phyloP scores from a whole-genome alignment of 2,329 filamentous ascomycete genomes.

The Microthyrium microscopicum region DNA sequence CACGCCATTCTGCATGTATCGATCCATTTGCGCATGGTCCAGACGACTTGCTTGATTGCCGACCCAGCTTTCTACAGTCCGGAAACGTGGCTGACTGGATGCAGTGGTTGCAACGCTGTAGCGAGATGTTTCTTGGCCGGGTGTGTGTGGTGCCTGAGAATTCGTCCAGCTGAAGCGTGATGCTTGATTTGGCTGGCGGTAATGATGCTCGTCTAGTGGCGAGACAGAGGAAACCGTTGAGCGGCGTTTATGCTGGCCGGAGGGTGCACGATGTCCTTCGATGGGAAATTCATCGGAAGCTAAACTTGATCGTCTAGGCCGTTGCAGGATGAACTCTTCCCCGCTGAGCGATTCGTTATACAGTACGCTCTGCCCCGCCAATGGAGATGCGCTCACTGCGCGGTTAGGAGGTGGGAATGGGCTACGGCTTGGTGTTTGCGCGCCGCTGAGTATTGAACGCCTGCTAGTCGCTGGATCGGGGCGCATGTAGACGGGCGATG shows the following conservation, averaged over 20 bases:
- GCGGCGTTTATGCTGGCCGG: no score
- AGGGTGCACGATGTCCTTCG: no score
- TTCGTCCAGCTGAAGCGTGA: conserved; percentile 23
- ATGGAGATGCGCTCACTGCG: no score
- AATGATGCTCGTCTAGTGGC: conserved; percentile 14
- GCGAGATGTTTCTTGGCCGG: conserved; percentile 15
- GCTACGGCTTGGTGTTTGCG: conserved; percentile 1
- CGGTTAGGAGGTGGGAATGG: conserved; percentile 7
- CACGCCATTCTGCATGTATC: neutral
- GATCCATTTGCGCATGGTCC: conserved; percentile 19
- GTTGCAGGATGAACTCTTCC: no score
- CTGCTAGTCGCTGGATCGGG: no score
- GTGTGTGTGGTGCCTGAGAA: conserved; percentile 22
- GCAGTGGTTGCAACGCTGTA: conserved; percentile 21
- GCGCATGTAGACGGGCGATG: no score
- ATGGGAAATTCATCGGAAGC: no score
- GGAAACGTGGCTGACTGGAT: conserved; percentile 22
- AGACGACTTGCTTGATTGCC: conserved; percentile 22
- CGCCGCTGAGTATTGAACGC: no score
- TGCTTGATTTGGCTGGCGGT: conserved; percentile 9
- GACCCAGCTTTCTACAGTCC: conserved; percentile 25
- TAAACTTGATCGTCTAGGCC: no score
- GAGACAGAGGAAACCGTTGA: conserved; percentile 13
- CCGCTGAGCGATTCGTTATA: no score
- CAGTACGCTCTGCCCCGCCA: no score